Percentiles rank a stretch among this genome's conserved stretches.
Evolutionary conservation across 352 stramenopile species (phyloP).

Genomic region (Paralagenidium karlingii): DNA sequence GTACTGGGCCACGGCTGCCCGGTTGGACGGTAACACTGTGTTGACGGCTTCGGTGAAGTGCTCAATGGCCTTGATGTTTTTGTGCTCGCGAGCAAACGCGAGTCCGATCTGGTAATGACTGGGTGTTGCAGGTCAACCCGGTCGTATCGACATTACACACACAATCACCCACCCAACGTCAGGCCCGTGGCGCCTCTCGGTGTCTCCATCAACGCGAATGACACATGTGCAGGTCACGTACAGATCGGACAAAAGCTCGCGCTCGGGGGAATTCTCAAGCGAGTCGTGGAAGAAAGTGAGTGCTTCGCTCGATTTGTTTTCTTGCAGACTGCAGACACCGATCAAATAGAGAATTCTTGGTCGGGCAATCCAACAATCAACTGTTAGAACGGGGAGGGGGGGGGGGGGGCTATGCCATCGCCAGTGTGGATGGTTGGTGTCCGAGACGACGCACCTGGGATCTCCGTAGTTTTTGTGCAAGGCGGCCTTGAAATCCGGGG

Average conservation of each 20-base stretch:
- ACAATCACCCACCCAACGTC: no score
- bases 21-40: background rate
- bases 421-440: no score
- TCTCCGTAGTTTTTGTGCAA: constrained; percentile 16
- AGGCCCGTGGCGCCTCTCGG: no score
- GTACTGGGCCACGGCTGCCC: constrained; percentile 16
- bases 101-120: constrained; percentile 71
- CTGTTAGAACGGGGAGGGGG: no score
- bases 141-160: no score
- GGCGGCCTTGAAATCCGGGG: constrained; percentile 39
- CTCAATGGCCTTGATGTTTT: constrained; percentile 53
- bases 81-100: constrained; percentile 25
- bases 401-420: no score
- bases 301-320: constrained; percentile 25
- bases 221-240: no score
- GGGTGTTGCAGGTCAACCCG: background rate
- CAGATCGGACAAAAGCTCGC: constrained; percentile 36
- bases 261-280: constrained; percentile 12
- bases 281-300: constrained; percentile 29
- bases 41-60: constrained; percentile 38
- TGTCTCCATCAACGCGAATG: no score
- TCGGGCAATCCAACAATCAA: no score
- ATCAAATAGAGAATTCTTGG: constrained; percentile 57
- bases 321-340: constrained; percentile 48
- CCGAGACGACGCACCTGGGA: constrained; percentile 7